Evolutionary conservation across 441 rosid species (phyloP), one percentile per base, ranked within the genome.

Genomic region (Oxalis stricta): DNA sequence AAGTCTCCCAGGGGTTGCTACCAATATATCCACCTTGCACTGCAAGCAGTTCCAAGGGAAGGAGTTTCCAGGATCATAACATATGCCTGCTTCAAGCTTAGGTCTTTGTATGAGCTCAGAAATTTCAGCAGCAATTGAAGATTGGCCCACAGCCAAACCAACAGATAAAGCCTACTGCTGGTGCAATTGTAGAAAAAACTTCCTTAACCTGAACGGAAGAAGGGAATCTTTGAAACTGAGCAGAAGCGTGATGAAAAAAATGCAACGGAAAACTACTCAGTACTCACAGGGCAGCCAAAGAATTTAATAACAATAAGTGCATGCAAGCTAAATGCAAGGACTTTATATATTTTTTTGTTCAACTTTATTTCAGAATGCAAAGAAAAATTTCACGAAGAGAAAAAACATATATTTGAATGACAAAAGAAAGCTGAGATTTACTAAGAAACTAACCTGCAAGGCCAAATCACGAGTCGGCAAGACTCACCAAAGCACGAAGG

Each of bases 1-100:
- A 16, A 91, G 82, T 66, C 99, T 79, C 59, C 99, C 96, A 0
- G 96, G 99, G 41, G 99, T 91, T 33, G 96, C 96, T 43, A 91
- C 86, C 67, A 86, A 64, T 73, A 91, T 81, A 59, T 91, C 96
- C 36, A 86, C 96, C 9, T 84, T 64, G 72, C 82, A 75, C 50
- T 81, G 73, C 33, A 81, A 59, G n/a, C n/a, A n/a, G n/a, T n/a
- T n/a, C 55, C 56, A 69, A 5, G 39, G 71, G 2, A 70, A 63
- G 23, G 64, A 10, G 64, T 74, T 73, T 21, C 75, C 81, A 0
- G 78, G 87, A 48, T 83, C 95, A 66, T 69, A 91, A 60, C 95
- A 91, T 46, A 77, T 79, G 44, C 95, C 91, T 5, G 81, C 88
- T 64, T 91, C 91, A 33, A 75, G 73, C 64, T 71, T 61, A 19